These are phyloP conservation scores for Moricandia arvensis DNA, from an alignment of 345 rosid species.

Conservation along the genomic window DNA sequence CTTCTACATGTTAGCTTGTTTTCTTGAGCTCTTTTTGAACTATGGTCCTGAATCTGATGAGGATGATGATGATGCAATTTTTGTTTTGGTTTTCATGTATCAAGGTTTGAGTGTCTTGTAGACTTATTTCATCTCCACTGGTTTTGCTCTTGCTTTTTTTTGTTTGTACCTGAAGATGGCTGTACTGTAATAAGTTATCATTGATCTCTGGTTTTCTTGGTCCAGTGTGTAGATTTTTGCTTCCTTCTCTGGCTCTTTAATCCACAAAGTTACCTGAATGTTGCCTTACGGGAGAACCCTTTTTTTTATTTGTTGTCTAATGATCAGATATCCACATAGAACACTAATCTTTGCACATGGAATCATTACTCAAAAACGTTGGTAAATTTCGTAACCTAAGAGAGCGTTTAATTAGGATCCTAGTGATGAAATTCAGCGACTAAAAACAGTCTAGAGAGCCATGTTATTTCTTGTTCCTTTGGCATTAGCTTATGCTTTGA, in stretches of 20 bases:
- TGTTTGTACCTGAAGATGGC: not conserved
- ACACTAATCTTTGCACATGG: not conserved
- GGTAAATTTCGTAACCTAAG: not conserved
- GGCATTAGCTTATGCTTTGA: not conserved
- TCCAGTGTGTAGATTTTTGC: not conserved
- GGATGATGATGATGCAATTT: constrained; percentile 2
- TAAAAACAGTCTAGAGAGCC: not conserved
- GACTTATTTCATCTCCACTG: not conserved
- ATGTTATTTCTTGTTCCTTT: not conserved
- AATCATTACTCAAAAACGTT: not conserved
- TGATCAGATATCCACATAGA: not conserved
- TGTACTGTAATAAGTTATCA: not conserved
- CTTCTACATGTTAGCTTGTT: not conserved
- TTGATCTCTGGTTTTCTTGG: constrained; percentile 4
- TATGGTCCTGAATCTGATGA: not conserved
- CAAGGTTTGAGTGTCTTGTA: not conserved
- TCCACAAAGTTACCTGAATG: not conserved
- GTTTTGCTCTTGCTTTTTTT: not conserved
- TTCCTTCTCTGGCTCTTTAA: not conserved
- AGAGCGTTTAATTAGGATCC: not conserved
- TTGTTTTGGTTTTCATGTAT: constrained; percentile 3
- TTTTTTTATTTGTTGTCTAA: not conserved
- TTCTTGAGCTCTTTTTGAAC: not conserved
- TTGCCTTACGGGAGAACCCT: not conserved
- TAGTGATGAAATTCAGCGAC: not conserved